phyloP scores from a whole-genome alignment of 352 stramenopile species.

The Phytophthora sp. region DNA sequence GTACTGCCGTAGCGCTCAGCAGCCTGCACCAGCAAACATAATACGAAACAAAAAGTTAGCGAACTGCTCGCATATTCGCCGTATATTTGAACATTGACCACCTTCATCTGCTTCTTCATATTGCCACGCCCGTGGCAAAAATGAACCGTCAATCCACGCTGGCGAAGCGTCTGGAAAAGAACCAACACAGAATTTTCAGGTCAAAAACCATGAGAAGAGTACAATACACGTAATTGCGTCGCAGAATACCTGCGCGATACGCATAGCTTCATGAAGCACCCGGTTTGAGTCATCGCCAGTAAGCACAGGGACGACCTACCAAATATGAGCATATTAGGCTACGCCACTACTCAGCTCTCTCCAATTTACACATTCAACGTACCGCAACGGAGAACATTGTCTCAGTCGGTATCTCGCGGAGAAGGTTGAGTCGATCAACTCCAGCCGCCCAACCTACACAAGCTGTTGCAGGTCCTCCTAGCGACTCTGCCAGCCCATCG shows the following conservation, averaged over 20 bases:
- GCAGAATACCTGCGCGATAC: constrained; percentile 53
- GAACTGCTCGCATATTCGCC: not conserved
- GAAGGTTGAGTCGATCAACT: constrained; percentile 77
- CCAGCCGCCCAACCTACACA: constrained; percentile 89
- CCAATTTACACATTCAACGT: not conserved
- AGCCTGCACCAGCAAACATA: constrained; percentile 36
- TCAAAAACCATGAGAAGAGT: not conserved
- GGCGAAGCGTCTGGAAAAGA: constrained; percentile 53
- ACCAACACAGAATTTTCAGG: not conserved
- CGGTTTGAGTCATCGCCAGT: constrained; percentile 44
- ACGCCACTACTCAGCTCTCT: not conserved
- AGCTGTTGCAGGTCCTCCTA: constrained; percentile 62
- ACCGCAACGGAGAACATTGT: constrained; percentile 57
- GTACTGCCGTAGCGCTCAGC: constrained; percentile 73
- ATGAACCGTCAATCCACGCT: constrained; percentile 71
- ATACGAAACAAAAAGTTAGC: not conserved
- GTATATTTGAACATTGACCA: constrained; percentile 20
- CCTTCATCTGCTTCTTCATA: constrained; percentile 92
- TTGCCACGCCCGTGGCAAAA: constrained; percentile 80
- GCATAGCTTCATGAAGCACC: constrained; percentile 71
- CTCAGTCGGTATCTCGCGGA: constrained; percentile 44
- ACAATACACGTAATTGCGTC: not conserved
- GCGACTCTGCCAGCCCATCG: constrained; percentile 69
- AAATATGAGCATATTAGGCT: constrained; percentile 8
- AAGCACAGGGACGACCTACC: constrained; percentile 75